Base-by-base conservation (phyloP, 495 filamentous ascomycete species). In the Penicillium canescens region DNA sequence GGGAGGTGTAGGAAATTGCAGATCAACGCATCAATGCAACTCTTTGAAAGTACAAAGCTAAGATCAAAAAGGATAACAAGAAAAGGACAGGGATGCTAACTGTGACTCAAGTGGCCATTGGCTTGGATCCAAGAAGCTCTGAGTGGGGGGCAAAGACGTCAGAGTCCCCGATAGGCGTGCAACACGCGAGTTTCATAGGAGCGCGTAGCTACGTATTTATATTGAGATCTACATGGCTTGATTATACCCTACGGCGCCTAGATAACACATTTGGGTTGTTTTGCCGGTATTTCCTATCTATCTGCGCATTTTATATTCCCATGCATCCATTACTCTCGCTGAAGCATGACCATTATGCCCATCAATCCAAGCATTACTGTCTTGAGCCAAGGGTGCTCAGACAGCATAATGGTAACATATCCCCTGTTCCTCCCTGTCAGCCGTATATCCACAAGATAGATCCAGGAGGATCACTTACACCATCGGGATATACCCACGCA, bases 361-460 rank as follows among this genome's bases (percentile, higher is more conserved):
- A 99, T 99, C 5, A 97, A 75, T 3, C 90, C 93, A 63, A 99
- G 68, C 81, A 98, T 86, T 2, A 86, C 92, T 12, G 88, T 92
- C 82, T 99, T 99, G 59, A 97, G 63, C 95, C 94, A 98, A 14
- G 95, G 94, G 67, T 99, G 88, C 70, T 99, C 94, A 52, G 88
- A 92, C 47, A 99, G 78, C 74, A 99, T 80, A 63, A 99, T 99
- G 8, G 94, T 99, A 28, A 98, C 92, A 66, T 98, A 99, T 38
- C 94, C 94, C 9, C 28, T 31, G 28, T 31, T 31, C 28, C 28
- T 31, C 28, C 8, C 28, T 31, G 28, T 31, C 8, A 31, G 28
- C 8, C 28, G 28, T 31, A 31, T 31, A 31, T 31, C 28, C 28
- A 8, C 28, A 9, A 31, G 4, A 31, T 9, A 6, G 4, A 0